Conservation (phyloP, 345 rosid species). For the Eucalyptus leucophloia region DNA sequence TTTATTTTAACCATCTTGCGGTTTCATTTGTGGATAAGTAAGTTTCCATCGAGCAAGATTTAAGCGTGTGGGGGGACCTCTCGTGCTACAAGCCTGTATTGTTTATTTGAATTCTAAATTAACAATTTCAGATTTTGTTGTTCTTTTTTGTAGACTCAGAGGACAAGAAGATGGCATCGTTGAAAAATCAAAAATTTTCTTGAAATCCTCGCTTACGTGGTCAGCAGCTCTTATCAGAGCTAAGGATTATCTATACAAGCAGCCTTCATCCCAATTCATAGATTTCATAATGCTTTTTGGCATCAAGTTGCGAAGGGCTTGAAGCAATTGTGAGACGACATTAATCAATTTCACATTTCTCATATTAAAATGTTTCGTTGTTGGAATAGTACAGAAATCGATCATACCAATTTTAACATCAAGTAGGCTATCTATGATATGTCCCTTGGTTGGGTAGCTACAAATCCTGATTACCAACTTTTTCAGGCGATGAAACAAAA, state of each 20-base stretch:
- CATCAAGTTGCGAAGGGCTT: background rate
- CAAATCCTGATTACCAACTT: background rate
- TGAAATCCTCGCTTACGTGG: background rate
- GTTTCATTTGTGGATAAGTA: background rate
- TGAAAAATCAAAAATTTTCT: background rate
- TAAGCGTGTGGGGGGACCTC: background rate
- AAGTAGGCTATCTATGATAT: background rate
- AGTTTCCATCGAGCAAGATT: background rate
- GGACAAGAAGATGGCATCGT: background rate
- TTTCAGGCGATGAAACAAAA: rapidly evolving
- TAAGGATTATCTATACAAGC: background rate
- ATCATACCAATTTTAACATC: background rate
- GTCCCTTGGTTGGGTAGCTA: background rate
- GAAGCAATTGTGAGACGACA: background rate
- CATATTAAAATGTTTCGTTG: background rate
- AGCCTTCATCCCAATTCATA: background rate
- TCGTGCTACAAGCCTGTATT: background rate
- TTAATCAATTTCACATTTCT: background rate
- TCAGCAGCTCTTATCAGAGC: background rate
- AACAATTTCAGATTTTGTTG: background rate
- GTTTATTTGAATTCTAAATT: background rate
- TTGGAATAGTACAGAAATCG: background rate
- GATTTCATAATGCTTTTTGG: background rate
- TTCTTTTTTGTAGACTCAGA: background rate
- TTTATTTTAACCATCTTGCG: background rate